Base-by-base conservation (phyloP, 768 basidiomycete species). In the Hericium rajendrae region DNA sequence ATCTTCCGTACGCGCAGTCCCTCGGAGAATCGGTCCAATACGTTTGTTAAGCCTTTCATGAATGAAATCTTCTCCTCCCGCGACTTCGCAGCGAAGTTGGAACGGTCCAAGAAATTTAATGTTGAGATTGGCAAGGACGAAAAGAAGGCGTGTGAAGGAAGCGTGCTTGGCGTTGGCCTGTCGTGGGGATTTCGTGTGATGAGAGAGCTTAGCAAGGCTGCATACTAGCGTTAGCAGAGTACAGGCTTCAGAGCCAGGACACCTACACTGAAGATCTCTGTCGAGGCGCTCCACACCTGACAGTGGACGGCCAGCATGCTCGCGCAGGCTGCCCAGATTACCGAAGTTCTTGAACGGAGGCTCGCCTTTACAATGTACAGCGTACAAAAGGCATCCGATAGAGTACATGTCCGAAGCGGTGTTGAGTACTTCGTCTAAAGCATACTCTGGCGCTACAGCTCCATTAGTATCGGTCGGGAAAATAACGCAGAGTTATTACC, bases 21-120 rank as follows among this genome's bases (percentile, higher is more conserved):
- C 64, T 94, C 91, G 9, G 89, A 88, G 70, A 99, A 98, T 49
- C 78, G 83, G 56, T 84, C 83, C 39, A 98, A 71, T 6, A 97
- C 94, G 52, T 78, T 67, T 1, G 86, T 78, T 18, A 97, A 72
- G 0, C 95, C 94, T 68, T 91, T 91, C 83, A 97, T 88, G 69
- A 97, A 97, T 0, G 90, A 89, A 26, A 97, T 86, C 69, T 98
- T 98, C 67, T 97, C 97, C 72, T 98, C 95, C 56, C 87, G 75
- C 2, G 93, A 86, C 71, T 97, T 97, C 0, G 91, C 83, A 0
- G 94, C 91, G 68, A 98, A 99, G 57, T 87, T 95, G 4, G 94
- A 91, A 13, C 95, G 85, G 66, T 98, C 95, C 55, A 99, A 75
- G 73, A 98, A 99, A 66, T 93, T 94, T 37, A 99, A 79, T 0